These are phyloP conservation scores for Metschnikowia picachoensis DNA, from an alignment of 805 yeast species.

Conservation along the genomic window DNA sequence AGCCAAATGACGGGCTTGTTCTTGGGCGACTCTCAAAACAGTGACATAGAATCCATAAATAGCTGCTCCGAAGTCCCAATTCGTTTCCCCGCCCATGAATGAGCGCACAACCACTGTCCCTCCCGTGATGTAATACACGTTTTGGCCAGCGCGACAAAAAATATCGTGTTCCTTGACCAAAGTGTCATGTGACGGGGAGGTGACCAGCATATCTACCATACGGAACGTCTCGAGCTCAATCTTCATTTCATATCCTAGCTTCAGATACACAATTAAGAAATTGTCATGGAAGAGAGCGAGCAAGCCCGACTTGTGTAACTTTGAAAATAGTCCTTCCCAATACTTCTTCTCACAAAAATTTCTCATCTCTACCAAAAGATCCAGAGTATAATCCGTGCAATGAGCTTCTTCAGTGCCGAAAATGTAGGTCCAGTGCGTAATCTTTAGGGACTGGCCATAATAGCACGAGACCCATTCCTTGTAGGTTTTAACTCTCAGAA, in stretches of 20 bases:
- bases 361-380: too few relatives aligned
- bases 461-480: neutral
- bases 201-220: neutral
- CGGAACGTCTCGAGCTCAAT: neutral
- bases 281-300: neutral
- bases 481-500: neutral
- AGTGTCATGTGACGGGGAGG: neutral
- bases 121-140: neutral
- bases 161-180: neutral
- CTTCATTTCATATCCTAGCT: neutral
- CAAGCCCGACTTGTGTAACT: neutral
- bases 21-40: too few relatives aligned
- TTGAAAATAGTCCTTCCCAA: too few relatives aligned
- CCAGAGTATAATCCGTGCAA: too few relatives aligned
- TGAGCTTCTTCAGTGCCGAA: too few relatives aligned
- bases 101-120: neutral
- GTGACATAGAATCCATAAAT: neutral
- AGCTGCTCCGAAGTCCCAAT: constrained; percentile 3
- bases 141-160: neutral
- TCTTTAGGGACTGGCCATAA: neutral
- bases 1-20: too few relatives aligned
- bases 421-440: too few relatives aligned
- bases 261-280: neutral
- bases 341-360: too few relatives aligned
- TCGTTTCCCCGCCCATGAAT: neutral